Evolutionary conservation across 805 yeast species (phyloP).

Genomic region (Candida saitoana): DNA sequence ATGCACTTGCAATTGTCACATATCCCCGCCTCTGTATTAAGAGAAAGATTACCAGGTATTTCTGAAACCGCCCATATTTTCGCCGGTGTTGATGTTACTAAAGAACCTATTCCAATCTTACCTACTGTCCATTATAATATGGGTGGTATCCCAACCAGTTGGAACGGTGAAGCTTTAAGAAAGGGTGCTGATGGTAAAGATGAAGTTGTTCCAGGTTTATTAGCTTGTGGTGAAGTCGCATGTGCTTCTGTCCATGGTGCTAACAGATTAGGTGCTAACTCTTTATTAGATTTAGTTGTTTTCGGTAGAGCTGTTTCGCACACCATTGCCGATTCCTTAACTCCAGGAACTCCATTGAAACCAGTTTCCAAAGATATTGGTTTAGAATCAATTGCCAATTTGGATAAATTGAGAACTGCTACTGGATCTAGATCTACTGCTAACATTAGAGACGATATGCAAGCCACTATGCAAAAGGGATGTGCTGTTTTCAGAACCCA

Average conservation of each 20-base stretch:
- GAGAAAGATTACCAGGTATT: constrained; percentile 98
- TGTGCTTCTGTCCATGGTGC: constrained; percentile 99
- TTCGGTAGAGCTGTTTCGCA: constrained; percentile 98
- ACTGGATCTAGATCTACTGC: constrained; percentile 81
- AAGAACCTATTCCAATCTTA: constrained; percentile 96
- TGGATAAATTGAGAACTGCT: constrained; percentile 85
- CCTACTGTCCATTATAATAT: constrained; percentile 99
- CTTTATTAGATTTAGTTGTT: constrained; percentile 91
- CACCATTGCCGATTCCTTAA: constrained; percentile 77
- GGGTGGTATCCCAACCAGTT: constrained; percentile 99
- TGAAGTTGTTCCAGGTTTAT: constrained; percentile 83
- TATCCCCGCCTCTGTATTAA: constrained; percentile 83
- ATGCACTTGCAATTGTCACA: constrained; percentile 91
- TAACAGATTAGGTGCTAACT: constrained; percentile 98
- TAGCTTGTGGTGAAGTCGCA: constrained; percentile 98
- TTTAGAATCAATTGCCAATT: constrained; percentile 81
- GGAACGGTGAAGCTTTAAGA: constrained; percentile 91
- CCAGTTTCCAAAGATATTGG: constrained; percentile 85
- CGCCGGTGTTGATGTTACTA: constrained; percentile 99
- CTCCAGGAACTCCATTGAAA: constrained; percentile 85
- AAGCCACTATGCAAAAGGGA: constrained; percentile 92
- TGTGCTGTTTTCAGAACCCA: constrained; percentile 96
- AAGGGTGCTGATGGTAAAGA: constrained; percentile 85
- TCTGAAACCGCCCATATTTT: constrained; percentile 97
- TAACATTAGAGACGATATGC: constrained; percentile 87